These are phyloP conservation scores for Hericium rajendrae DNA, from an alignment of 768 basidiomycete genomes.

Conservation along the genomic window DNA sequence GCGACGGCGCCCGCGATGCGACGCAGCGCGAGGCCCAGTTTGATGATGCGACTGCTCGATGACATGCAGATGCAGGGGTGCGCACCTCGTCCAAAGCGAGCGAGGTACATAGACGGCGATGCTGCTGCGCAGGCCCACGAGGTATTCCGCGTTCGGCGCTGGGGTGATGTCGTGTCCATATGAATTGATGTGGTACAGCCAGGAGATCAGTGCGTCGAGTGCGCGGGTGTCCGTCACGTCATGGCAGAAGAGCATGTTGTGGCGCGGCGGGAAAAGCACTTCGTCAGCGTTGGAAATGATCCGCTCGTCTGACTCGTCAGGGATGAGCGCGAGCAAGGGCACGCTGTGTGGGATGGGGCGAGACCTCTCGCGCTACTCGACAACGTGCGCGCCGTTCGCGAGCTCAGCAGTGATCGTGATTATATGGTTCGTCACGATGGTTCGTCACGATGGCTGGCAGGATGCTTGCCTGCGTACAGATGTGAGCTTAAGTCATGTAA, in stretches of 20 bases:
- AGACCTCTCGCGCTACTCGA: conserved; percentile 91
- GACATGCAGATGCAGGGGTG: no score
- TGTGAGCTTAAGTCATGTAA: no score
- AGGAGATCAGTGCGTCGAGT: conserved; percentile 49
- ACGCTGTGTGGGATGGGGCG: conserved; percentile 48
- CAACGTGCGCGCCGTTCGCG: conserved; percentile 65
- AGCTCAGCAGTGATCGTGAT: conserved; percentile 93
- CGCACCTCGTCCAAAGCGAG: conserved; percentile 53
- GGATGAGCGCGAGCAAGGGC: background rate
- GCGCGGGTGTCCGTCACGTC: conserved; percentile 41
- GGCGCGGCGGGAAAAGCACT: conserved; percentile 32
- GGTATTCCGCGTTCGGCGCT: conserved; percentile 72
- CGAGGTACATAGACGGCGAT: conserved; percentile 85
- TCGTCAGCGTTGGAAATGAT: conserved; percentile 47
- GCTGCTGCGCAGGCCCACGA: conserved; percentile 48
- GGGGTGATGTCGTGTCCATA: conserved; percentile 93
- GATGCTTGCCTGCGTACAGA: conserved; percentile 50
- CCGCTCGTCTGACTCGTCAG: conserved; percentile 28
- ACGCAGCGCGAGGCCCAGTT: no score
- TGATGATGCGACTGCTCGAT: no score
- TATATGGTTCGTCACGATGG: conserved; percentile 87
- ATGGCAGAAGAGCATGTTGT: conserved; percentile 56
- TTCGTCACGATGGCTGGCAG: no score
- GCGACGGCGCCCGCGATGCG: no score
- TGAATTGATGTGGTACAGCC: conserved; percentile 82